phyloP scores from a whole-genome alignment of 495 filamentous ascomycete species.

The Sphaerosporella brunnea region DNA sequence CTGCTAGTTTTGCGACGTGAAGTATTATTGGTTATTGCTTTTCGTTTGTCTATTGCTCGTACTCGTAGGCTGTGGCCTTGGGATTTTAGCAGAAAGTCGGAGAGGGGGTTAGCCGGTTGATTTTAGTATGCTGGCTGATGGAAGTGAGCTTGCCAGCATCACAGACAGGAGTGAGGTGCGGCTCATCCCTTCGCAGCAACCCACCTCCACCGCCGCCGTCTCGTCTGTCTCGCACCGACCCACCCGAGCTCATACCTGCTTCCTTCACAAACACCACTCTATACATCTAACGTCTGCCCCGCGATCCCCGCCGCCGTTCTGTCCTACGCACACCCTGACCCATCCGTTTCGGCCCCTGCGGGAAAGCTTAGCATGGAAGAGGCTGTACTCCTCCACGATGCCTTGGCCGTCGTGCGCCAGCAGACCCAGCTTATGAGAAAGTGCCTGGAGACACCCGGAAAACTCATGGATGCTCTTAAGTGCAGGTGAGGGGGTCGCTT shows the following conservation, averaged over 20 bases:
- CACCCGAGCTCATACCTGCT: no score
- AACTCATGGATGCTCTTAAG: slow-evolving; percentile 98
- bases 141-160: no score
- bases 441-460: slow-evolving; percentile 89
- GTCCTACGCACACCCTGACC: slow-evolving; percentile 3
- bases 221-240: background rate
- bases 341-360: background rate
- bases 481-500: slow-evolving; percentile 55
- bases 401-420: slow-evolving; percentile 84
- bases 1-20: no score
- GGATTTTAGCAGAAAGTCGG: no score
- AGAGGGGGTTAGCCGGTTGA: no score
- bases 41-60: no score
- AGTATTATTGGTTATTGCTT: no score
- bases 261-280: no score
- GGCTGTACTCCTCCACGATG: slow-evolving; percentile 65
- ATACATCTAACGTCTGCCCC: no score
- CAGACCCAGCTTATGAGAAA: slow-evolving; percentile 93
- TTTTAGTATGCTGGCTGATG: no score
- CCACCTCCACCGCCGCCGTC: background rate
- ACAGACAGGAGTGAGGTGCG: no score
- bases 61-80: no score
- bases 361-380: slow-evolving; percentile 8
- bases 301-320: background rate
- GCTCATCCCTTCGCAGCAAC: background rate